phyloP scores from a whole-genome alignment of 1,284 basidiomycete species.

The Fomitopsis betulina region DNA sequence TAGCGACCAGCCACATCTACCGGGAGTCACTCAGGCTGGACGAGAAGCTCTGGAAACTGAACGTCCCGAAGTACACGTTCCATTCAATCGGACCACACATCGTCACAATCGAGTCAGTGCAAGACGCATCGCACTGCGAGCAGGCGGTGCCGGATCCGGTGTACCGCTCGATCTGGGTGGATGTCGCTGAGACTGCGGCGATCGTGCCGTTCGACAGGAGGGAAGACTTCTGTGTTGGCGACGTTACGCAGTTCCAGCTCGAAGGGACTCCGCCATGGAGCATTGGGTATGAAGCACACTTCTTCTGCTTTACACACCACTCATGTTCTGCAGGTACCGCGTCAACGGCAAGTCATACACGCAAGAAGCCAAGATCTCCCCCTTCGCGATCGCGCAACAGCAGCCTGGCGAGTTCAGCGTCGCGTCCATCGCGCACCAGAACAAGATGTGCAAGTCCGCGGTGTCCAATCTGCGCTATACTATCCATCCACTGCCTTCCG shows the following conservation, averaged over 20 bases:
- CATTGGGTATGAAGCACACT: slow-evolving; percentile 53
- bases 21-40: slow-evolving; percentile 54
- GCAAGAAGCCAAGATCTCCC: slow-evolving; percentile 73
- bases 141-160: slow-evolving; percentile 67
- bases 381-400: slow-evolving; percentile 82
- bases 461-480: slow-evolving; percentile 74
- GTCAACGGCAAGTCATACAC: slow-evolving; percentile 75
- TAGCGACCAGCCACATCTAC: slow-evolving; percentile 61
- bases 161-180: slow-evolving; percentile 66
- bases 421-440: slow-evolving; percentile 85
- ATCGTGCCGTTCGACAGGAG: slow-evolving; percentile 82
- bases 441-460: slow-evolving; percentile 81
- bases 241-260: slow-evolving; percentile 86
- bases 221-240: slow-evolving; percentile 87
- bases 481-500: slow-evolving; percentile 84
- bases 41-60: slow-evolving; percentile 70
- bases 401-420: slow-evolving; percentile 80
- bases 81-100: slow-evolving; percentile 77
- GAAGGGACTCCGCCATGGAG: slow-evolving; percentile 97
- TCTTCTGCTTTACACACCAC: background rate
- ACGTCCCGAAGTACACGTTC: slow-evolving; percentile 71
- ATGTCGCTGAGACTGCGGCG: slow-evolving; percentile 92
- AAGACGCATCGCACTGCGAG: slow-evolving; percentile 78
- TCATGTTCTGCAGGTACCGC: slow-evolving; percentile 53
- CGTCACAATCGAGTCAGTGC: slow-evolving; percentile 70